Evolutionary conservation across 768 basidiomycete species (phyloP).

Genomic region (Lactarius tabidus): DNA sequence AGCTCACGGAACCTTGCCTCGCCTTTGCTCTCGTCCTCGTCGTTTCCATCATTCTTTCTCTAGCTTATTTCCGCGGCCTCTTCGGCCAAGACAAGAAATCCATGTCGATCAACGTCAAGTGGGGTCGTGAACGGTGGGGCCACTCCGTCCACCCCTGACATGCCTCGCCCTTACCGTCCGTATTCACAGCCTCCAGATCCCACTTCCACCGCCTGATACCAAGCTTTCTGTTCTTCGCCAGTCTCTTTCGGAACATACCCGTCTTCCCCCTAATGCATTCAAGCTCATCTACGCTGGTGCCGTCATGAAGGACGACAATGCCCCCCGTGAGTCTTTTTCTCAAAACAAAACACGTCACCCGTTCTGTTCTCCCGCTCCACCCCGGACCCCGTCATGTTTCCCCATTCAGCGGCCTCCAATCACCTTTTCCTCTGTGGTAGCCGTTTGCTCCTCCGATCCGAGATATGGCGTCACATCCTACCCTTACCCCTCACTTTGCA

Average conservation of each 20-base stretch:
- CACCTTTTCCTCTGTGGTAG: neutral
- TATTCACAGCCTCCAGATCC: slow-evolving; percentile 43
- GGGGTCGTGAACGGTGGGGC: slow-evolving; percentile 43
- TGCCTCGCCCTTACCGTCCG: slow-evolving; percentile 14
- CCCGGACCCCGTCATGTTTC: slow-evolving; percentile 22
- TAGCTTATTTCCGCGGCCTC: slow-evolving; percentile 29
- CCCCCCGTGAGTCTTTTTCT: slow-evolving; percentile 46
- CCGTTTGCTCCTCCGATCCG: neutral
- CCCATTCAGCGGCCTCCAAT: slow-evolving; percentile 8
- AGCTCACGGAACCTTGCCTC: slow-evolving; percentile 7
- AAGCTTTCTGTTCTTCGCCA: slow-evolving; percentile 55
- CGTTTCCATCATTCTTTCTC: slow-evolving; percentile 31
- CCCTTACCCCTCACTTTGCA: slow-evolving; percentile 17
- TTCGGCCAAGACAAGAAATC: slow-evolving; percentile 15
- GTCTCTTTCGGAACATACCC: slow-evolving; percentile 68
- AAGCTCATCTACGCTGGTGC: slow-evolving; percentile 89
- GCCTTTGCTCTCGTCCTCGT: slow-evolving; percentile 3
- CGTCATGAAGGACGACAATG: slow-evolving; percentile 79
- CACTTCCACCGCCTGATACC: slow-evolving; percentile 54
- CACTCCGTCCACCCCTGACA: slow-evolving; percentile 1
- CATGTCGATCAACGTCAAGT: slow-evolving; percentile 39
- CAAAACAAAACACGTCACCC: slow-evolving; percentile 7
- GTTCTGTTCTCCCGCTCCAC: slow-evolving; percentile 11
- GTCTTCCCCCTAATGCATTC: slow-evolving; percentile 64
- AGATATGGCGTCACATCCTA: slow-evolving; percentile 18